Percentiles rank a stretch among this genome's conserved stretches.
These are phyloP conservation scores for Metschnikowia kunwiensis DNA, from an alignment of 805 yeast species.

Conservation along the genomic window DNA sequence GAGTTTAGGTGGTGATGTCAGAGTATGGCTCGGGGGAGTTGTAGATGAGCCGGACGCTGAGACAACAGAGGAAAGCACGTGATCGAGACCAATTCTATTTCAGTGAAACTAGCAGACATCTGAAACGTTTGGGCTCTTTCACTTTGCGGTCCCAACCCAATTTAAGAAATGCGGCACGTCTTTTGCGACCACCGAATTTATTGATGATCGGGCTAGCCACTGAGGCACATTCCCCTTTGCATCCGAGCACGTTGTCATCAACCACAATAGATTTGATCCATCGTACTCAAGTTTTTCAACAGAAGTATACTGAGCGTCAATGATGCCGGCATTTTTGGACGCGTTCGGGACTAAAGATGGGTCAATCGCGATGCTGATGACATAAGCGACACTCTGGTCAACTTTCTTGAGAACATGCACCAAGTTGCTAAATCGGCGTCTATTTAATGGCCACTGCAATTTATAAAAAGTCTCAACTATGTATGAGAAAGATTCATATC, in stretches of 20 bases:
- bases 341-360: conserved; percentile 23
- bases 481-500: conserved; percentile 24
- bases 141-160: conserved; percentile 21
- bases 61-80: too few relatives aligned
- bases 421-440: conserved; percentile 36
- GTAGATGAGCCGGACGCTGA: conserved; percentile 3
- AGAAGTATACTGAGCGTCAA: conserved; percentile 35
- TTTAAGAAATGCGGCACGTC: conserved; percentile 40
- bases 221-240: conserved; percentile 41
- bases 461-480: conserved; percentile 31
- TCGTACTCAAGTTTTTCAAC: conserved; percentile 30
- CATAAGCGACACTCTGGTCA: conserved; percentile 24
- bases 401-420: conserved; percentile 25
- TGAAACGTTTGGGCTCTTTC: background rate
- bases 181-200: conserved; percentile 35
- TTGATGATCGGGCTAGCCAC: conserved; percentile 30
- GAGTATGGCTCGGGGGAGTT: conserved; percentile 37
- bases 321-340: conserved; percentile 16
- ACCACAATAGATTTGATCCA: conserved; percentile 29
- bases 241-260: conserved; percentile 38
- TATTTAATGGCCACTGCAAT: conserved; percentile 36
- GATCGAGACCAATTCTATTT: background rate
- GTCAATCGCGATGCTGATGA: conserved; percentile 33
- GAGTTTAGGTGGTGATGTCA: conserved; percentile 42
- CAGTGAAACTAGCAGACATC: background rate